Base-by-base conservation (phyloP, 1,284 basidiomycete species). In the Cryptococcus sp. region DNA sequence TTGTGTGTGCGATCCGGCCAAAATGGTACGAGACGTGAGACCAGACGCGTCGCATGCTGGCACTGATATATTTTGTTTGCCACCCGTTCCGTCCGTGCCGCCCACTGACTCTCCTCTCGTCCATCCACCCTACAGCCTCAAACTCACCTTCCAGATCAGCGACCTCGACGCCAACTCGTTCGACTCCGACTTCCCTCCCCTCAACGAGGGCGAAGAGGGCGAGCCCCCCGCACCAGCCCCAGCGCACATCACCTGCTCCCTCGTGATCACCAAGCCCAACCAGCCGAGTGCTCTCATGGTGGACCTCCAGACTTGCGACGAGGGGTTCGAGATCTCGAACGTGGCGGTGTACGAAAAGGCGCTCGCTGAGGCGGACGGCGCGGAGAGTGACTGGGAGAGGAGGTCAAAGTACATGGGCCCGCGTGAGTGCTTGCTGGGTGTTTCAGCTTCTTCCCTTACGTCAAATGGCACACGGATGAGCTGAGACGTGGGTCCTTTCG, bases 381-480 rank as follows among this genome's bases (percentile, higher is more conserved):
- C 90, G 7, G 92, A 97, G 63, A 88, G 88, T 13, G 94, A 97
- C 79, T 97, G 90, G 90, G 87, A 87, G 72, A 85, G 94, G 52
- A 84, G 93, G 44, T 91, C 89, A 9, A 79, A 88, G 65, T 98
- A 96, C 82, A 86, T 96, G 72, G 94, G 94, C 3, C 94, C 94
- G 53, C 79, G 87, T 88, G 59, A 61, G 82, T 78, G 12, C 43
- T 18, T 4, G 18, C 9, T 33, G 28, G 9, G 4, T 4, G 28
- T 33, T 13, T 42, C 21, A 42, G 15, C 50, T 21, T 43, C 20
- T 21, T 24, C 40, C 44, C 24, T 23, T 2, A 20, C 21, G 24
- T 23, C 16, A 33, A 50, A 39, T 35, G 20, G n/a, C n/a, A n/a
- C n/a, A 5, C 18, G 2, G 21, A 18, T n/a, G 44, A 21, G 16